These are phyloP conservation scores for Paecilomyces niveus DNA, from an alignment of 2,329 filamentous ascomycete species.

Conservation along the genomic window DNA sequence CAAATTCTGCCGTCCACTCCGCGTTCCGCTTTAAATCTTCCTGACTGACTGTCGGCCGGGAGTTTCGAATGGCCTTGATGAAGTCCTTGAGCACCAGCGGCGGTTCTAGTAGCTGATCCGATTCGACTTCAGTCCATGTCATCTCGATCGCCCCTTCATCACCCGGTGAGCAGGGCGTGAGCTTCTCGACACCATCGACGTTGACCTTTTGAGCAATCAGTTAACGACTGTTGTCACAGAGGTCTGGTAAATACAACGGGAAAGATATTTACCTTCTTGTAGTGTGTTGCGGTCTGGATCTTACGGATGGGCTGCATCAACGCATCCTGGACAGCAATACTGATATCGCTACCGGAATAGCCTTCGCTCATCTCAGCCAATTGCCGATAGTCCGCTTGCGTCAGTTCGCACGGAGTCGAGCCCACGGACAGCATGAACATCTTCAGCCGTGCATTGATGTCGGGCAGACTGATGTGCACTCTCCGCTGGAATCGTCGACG, in stretches of 20 bases:
- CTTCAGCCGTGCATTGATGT: slow-evolving; percentile 74
- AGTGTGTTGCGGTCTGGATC: slow-evolving; percentile 95
- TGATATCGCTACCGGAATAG: slow-evolving; percentile 93
- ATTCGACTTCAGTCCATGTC: slow-evolving; percentile 82
- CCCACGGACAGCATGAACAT: slow-evolving; percentile 98
- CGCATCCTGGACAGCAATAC: slow-evolving; percentile 89
- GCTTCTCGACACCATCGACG: slow-evolving; percentile 53
- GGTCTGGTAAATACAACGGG: neutral
- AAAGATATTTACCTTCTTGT: slow-evolving; percentile 64
- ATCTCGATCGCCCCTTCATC: slow-evolving; percentile 82
- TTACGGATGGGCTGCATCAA: slow-evolving; percentile 96
- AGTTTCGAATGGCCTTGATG: slow-evolving; percentile 79
- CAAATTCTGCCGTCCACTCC: slow-evolving; percentile 95
- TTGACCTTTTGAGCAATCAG: slow-evolving; percentile 50
- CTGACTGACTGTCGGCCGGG: slow-evolving; percentile 80
- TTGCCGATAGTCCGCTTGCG: slow-evolving; percentile 67
- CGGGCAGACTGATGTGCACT: slow-evolving; percentile 91
- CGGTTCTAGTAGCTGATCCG: slow-evolving; percentile 78
- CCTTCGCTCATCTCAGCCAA: slow-evolving; percentile 80
- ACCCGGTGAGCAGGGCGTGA: slow-evolving; percentile 88
- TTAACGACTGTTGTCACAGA: neutral
- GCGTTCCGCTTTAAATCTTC: slow-evolving; percentile 78
- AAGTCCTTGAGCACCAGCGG: slow-evolving; percentile 87
- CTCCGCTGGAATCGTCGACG: slow-evolving; percentile 90
- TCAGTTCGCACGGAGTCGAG: slow-evolving; percentile 79